These are phyloP conservation scores for Colletotrichum chlorophyti DNA, from an alignment of 2,329 filamentous ascomycete species.

Conservation along the genomic window DNA sequence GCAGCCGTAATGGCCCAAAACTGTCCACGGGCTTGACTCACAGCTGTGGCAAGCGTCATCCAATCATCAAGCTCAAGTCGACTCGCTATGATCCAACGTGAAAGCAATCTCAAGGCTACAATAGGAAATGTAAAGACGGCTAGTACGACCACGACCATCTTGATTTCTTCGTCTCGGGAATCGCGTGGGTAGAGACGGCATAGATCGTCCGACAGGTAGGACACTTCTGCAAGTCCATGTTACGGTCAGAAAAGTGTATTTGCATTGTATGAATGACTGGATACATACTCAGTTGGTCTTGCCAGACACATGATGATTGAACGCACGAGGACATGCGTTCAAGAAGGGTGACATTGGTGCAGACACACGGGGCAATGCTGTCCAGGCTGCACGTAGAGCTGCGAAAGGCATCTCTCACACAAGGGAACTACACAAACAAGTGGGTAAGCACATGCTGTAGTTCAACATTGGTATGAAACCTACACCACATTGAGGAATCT, in stretches of 20 bases:
- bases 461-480: not conserved
- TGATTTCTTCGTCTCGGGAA: slow-evolving; percentile 8
- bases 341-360: slow-evolving; percentile 19
- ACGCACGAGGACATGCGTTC: slow-evolving; percentile 10
- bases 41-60: slow-evolving; percentile 5
- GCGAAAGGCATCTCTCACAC: not conserved
- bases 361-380: slow-evolving; percentile 8
- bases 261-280: rapidly evolving
- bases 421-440: not conserved
- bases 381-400: slow-evolving; percentile 1
- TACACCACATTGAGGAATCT: slow-evolving; percentile 16
- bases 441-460: not conserved
- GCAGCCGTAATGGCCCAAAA: too few species aligned
- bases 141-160: slow-evolving; percentile 1
- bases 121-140: slow-evolving; percentile 11
- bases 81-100: not conserved
- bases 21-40: not conserved
- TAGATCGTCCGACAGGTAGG: slow-evolving; percentile 1
- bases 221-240: not conserved
- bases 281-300: slow-evolving; percentile 16
- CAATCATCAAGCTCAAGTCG: slow-evolving; percentile 15
- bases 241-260: not conserved
- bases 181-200: slow-evolving; percentile 4
- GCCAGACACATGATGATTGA: not conserved
- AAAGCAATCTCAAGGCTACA: slow-evolving; percentile 1